phyloP scores from a whole-genome alignment of 192 early-diverging fungal genomes.

The Coemansia sp. region DNA sequence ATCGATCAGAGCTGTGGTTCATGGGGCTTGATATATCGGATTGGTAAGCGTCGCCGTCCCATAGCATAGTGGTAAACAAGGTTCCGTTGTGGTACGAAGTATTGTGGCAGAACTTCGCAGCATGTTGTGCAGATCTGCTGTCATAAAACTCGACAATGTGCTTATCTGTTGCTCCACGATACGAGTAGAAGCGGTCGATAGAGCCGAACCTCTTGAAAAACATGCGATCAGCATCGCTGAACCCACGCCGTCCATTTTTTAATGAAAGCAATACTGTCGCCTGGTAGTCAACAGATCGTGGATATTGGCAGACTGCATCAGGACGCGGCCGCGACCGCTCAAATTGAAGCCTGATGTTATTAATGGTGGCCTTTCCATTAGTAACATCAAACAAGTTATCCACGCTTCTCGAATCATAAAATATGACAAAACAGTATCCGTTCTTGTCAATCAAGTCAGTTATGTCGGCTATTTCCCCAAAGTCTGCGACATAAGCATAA shows the following conservation, averaged over 20 bases:
- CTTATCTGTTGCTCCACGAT: neutral
- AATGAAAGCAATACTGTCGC: neutral
- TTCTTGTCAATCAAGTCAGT: neutral
- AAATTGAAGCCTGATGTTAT: neutral
- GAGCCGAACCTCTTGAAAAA: neutral
- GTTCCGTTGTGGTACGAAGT: neutral
- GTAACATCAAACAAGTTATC: neutral
- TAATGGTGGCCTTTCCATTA: neutral
- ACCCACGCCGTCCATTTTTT: neutral
- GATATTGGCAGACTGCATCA: neutral
- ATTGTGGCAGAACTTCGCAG: neutral
- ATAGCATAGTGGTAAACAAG: neutral
- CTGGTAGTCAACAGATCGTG: neutral
- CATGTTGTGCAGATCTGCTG: neutral
- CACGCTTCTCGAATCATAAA: neutral
- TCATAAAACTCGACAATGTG: neutral
- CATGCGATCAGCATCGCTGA: neutral
- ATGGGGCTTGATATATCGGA: neutral
- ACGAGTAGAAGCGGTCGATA: neutral
- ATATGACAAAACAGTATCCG: neutral
- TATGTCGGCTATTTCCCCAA: neutral
- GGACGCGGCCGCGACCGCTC: neutral
- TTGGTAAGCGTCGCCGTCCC: neutral
- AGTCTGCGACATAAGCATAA: neutral
- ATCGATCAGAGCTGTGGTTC: too few relatives aligned